Evolutionary conservation across 768 basidiomycete species (phyloP), one percentile per base, ranked within the genome.

Genomic region (Vararia minispora): DNA sequence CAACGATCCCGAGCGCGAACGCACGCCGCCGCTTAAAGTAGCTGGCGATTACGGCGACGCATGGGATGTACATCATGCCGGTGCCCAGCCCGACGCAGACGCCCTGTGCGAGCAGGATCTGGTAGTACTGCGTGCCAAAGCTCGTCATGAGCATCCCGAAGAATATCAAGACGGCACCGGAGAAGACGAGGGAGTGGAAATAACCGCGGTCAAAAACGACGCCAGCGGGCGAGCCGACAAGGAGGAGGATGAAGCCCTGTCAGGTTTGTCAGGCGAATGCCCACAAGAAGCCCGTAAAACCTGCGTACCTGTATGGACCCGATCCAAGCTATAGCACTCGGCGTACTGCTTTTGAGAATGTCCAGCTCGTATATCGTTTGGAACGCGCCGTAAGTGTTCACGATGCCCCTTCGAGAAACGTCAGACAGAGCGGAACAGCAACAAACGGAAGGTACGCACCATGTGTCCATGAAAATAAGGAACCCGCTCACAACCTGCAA

Each of bases 91-190:
- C 69, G 2, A 56, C 50, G 12, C 54, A 49, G n/a, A 72, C 39
- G 2, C 68, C 71, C 49, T 72, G 69, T 16, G 55, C 44, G n/a
- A 71, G 59, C 34, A 72, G 56, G 12, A 64, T 45, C 59, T 72
- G 49, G 18, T 35, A 50, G 34, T 46, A 54, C 29, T 40, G 11
- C 33, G 29, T 41, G 11, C 34, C 35, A 9, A 49, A 31, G 36
- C 48, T 50, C 10, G 44, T 45, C 44, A 41, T 49, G 35, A 46
- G 33, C 21, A 37, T 22, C 26, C 48, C n/a, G 22, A 53, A 32
- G 6, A 53, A 28, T 16, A 44, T 9, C 4, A 50, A 30, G 29
- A 53, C 37, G 1, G 52, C 50, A 1, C 51, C 52, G 2, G 37
- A 10, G 25, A 41, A 14, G n/a, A 52, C 14, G 14, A 52, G 41